Percentiles rank a stretch among this genome's conserved stretches.
phyloP scores from a whole-genome alignment of 1,139 yeast species.

The Hansenula sp. region DNA sequence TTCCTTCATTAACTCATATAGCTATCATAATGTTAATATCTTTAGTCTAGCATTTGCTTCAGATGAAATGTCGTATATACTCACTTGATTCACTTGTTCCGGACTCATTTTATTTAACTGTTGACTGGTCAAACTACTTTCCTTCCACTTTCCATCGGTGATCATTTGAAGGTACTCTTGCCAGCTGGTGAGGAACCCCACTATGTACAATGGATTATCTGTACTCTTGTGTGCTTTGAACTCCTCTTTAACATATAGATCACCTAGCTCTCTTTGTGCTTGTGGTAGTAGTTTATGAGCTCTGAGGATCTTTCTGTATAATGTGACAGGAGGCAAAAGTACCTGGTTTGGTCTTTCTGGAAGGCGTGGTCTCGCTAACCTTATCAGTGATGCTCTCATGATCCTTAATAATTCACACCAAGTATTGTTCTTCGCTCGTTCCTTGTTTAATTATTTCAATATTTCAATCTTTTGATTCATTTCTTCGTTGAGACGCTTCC shows the following conservation, averaged over 20 bases:
- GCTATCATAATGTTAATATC: conserved; percentile 18
- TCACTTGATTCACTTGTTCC: conserved; percentile 79
- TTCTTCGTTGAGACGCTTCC: too few relatives aligned
- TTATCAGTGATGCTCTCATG: conserved; percentile 51
- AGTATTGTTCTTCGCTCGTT: background rate
- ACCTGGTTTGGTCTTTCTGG: conserved; percentile 53
- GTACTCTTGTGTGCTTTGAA: conserved; percentile 79
- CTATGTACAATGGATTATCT: conserved; percentile 89
- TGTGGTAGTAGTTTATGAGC: conserved; percentile 70
- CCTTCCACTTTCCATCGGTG: conserved; percentile 75
- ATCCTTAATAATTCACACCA: too few relatives aligned
- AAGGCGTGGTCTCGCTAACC: conserved; percentile 54
- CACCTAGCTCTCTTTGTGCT: conserved; percentile 77
- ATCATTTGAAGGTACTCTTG: conserved; percentile 78
- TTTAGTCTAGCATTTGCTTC: too few relatives aligned
- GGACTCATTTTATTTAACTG: conserved; percentile 83
- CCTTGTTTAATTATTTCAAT: too few relatives aligned
- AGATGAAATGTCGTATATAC: too few relatives aligned
- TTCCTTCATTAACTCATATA: conserved; percentile 69
- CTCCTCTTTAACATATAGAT: conserved; percentile 83
- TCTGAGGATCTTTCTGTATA: conserved; percentile 74
- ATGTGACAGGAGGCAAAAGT: conserved; percentile 73
- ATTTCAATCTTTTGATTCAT: too few relatives aligned
- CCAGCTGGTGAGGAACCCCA: conserved; percentile 93
- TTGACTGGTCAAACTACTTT: conserved; percentile 58